These are phyloP conservation scores for Gonium pectorale DNA, from an alignment of 139 green algal genomes.

Conservation along the genomic window DNA sequence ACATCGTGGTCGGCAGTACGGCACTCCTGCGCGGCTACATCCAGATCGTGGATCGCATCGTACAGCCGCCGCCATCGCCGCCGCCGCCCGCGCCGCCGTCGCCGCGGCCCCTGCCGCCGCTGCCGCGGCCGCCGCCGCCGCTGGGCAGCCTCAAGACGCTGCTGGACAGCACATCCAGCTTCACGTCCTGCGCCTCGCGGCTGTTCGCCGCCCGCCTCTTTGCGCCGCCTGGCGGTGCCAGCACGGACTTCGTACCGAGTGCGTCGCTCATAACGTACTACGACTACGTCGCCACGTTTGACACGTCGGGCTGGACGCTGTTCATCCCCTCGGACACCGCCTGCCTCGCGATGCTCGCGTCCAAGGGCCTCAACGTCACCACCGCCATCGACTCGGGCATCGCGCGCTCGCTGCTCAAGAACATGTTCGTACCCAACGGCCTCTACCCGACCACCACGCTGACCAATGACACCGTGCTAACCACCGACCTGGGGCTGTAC, in stretches of 20 bases:
- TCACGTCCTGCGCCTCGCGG: background rate
- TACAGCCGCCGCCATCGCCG: background rate
- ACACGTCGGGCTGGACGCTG: no score
- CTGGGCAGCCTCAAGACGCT: background rate
- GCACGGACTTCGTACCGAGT: no score
- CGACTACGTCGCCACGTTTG: no score
- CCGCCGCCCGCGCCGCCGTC: background rate
- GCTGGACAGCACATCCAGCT: background rate
- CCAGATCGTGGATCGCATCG: background rate
- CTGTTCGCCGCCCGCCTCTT: no score
- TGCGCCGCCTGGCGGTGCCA: no score
- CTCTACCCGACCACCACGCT: background rate
- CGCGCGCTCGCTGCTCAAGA: no score
- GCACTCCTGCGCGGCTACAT: background rate
- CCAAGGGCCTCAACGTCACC: no score
- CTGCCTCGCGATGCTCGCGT: no score
- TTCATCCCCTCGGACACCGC: no score
- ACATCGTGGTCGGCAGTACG: background rate
- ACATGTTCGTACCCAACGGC: conserved; percentile 5
- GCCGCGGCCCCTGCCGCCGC: background rate
- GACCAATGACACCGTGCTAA: background rate
- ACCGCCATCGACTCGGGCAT: no score
- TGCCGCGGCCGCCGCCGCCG: background rate
- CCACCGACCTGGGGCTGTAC: background rate
- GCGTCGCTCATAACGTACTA: no score